Conservation (phyloP, 2,329 filamentous ascomycete species). For the Chaetomiaceae sp. region DNA sequence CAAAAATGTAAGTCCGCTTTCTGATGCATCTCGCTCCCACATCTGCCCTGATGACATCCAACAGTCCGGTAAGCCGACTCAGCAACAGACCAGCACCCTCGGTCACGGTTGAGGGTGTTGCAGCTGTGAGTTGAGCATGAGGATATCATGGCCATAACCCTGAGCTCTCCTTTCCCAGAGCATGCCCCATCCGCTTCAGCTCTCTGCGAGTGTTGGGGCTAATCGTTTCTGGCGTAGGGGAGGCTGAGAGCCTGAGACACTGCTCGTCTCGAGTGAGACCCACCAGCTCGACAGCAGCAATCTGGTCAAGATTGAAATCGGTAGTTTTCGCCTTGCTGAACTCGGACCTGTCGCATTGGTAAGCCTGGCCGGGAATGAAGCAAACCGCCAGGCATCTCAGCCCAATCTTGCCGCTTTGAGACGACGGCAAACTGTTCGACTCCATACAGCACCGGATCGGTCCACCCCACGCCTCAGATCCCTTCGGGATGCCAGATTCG, state of each 20-base stretch:
- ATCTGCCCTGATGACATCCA: slow-evolving; percentile 24
- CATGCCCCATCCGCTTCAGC: neutral
- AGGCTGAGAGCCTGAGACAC: neutral
- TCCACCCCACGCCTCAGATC: neutral
- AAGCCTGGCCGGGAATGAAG: too few relatives aligned
- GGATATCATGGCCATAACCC: slow-evolving; percentile 19
- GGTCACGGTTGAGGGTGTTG: neutral
- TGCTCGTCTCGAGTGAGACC: neutral
- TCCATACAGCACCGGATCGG: too few relatives aligned
- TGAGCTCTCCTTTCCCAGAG: slow-evolving; percentile 7
- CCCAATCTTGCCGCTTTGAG: too few relatives aligned
- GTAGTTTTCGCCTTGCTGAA: too few relatives aligned
- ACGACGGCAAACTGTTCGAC: too few relatives aligned
- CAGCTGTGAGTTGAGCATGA: slow-evolving; percentile 23
- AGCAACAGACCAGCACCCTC: slow-evolving; percentile 20
- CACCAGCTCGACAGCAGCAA: too few relatives aligned
- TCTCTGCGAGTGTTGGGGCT: neutral
- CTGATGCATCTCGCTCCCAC: slow-evolving; percentile 1
- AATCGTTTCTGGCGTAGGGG: neutral
- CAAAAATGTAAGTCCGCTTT: slow-evolving; percentile 13
- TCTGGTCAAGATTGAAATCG: too few relatives aligned
- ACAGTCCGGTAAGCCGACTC: slow-evolving; percentile 31
- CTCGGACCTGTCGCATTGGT: too few relatives aligned
- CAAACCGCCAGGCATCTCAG: too few relatives aligned
- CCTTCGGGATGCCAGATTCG: neutral